Evolutionary conservation across 805 yeast genomes (phyloP).

Genomic region (Millerago galiae): DNA sequence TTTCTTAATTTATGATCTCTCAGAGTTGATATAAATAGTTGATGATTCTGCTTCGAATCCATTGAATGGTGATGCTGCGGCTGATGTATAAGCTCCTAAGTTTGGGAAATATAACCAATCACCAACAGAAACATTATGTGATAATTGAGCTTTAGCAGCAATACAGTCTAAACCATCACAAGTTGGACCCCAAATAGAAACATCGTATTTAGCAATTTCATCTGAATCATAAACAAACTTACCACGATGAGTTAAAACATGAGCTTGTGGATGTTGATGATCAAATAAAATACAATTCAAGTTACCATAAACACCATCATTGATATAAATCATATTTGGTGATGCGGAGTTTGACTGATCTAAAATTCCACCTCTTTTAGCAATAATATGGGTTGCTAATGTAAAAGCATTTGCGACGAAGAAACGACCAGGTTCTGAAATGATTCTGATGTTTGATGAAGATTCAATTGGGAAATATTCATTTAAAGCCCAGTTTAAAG

Average conservation of each 20-base stretch:
- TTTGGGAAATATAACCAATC: slow-evolving; percentile 87
- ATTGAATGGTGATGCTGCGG: slow-evolving; percentile 89
- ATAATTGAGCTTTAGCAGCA: slow-evolving; percentile 42
- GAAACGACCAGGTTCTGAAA: slow-evolving; percentile 94
- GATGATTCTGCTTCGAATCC: slow-evolving; percentile 67
- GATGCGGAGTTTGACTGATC: slow-evolving; percentile 19
- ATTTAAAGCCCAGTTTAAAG: slow-evolving; percentile 50
- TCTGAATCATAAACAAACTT: slow-evolving; percentile 34
- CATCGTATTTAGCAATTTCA: slow-evolving; percentile 26
- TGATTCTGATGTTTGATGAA: slow-evolving; percentile 36
- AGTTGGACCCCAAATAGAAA: slow-evolving; percentile 96
- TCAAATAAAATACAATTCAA: slow-evolving; percentile 90
- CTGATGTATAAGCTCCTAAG: slow-evolving; percentile 87
- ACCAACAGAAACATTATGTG: slow-evolving; percentile 64
- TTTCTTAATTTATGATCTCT: slow-evolving; percentile 1
- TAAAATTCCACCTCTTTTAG: slow-evolving; percentile 52
- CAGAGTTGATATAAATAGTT: slow-evolving; percentile 56
- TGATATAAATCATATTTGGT: slow-evolving; percentile 73
- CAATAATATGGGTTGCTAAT: slow-evolving; percentile 76
- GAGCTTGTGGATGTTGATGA: slow-evolving; percentile 75
- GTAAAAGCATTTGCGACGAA: slow-evolving; percentile 83
- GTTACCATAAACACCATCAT: slow-evolving; percentile 95
- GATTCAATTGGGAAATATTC: slow-evolving; percentile 46
- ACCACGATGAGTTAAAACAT: slow-evolving; percentile 52
- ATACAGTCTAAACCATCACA: slow-evolving; percentile 95